Conservation (phyloP, 78 protist genomes). For the Dictyostelium firmibasis region DNA sequence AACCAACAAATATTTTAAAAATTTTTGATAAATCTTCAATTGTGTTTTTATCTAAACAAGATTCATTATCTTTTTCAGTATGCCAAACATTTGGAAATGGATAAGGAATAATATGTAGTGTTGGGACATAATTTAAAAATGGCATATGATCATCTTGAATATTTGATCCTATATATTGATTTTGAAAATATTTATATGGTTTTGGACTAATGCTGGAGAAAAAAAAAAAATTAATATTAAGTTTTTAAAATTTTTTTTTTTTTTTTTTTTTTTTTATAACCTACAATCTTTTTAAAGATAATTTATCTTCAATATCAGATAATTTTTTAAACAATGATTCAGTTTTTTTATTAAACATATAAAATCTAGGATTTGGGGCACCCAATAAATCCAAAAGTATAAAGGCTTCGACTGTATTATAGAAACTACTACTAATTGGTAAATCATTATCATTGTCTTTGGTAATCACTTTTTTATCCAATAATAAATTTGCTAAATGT, state of each 20-base stretch:
- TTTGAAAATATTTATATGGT: constrained; percentile 26
- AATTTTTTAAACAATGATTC: constrained; percentile 16
- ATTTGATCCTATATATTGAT: not conserved
- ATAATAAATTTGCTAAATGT: constrained; percentile 22
- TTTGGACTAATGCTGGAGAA: not conserved
- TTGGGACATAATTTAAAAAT: constrained; percentile 14
- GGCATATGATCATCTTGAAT: constrained; percentile 69
- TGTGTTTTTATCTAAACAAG: not conserved
- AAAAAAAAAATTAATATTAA: not conserved
- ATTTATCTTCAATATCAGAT: constrained; percentile 30
- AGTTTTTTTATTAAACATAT: not conserved
- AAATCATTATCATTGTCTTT: not conserved
- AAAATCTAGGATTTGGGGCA: constrained; percentile 11
- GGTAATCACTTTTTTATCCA: not conserved
- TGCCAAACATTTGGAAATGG: constrained; percentile 71
- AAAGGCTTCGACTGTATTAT: constrained; percentile 30
- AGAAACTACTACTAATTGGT: not conserved
- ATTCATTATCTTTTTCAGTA: constrained; percentile 17
- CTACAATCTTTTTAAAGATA: constrained; percentile 27
- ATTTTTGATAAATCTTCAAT: constrained; percentile 55
- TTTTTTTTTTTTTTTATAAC: not conserved
- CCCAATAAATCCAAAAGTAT: constrained; percentile 49
- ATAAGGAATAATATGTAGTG: constrained; percentile 37
- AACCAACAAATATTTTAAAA: constrained; percentile 34
- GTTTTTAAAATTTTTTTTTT: not conserved